A percentile compares a stretch with the other conserved stretches of the same genome.
phyloP scores from a whole-genome alignment of 148 eudicot species.

The Agrostemma githago region DNA sequence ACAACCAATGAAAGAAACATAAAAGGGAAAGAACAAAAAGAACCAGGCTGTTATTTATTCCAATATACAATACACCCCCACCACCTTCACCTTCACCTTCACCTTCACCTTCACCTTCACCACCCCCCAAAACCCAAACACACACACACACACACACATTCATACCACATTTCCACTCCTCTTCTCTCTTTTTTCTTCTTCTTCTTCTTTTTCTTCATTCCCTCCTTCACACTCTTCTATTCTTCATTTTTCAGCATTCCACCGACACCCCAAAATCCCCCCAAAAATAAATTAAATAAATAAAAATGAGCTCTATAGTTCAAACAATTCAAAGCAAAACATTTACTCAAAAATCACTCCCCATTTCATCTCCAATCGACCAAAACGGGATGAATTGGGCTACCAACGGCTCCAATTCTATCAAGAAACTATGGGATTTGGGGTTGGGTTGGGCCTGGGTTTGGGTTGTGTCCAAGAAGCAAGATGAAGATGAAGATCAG shows the following conservation, averaged over 20 bases:
- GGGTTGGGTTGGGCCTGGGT: constrained; percentile 62
- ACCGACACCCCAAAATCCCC: neutral
- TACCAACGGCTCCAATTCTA: constrained; percentile 34
- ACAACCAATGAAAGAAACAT: no score
- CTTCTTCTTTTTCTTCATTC: neutral
- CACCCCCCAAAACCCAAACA: neutral
- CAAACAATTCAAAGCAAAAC: constrained; percentile 35
- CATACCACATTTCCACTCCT: neutral
- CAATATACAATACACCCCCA: neutral
- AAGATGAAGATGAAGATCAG: constrained; percentile 50
- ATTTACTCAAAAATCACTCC: constrained; percentile 25
- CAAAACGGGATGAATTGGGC: constrained; percentile 23
- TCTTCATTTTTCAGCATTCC: neutral
- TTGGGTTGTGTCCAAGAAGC: constrained; percentile 63
- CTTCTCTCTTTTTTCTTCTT: neutral
- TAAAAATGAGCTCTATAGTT: constrained; percentile 39
- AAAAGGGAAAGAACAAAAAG: neutral
- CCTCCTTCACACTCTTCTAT: constrained; percentile 5
- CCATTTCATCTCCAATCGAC: constrained; percentile 25
- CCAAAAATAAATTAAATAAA: neutral
- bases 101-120: no score
- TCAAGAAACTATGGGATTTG: constrained; percentile 69
- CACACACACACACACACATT: neutral
- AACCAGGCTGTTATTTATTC: neutral
- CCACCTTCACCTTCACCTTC: no score